Evolutionary conservation across 2,329 filamentous ascomycete genomes (phyloP), one percentile per base, ranked within the genome.

Genomic region (Beauveria asiatica): DNA sequence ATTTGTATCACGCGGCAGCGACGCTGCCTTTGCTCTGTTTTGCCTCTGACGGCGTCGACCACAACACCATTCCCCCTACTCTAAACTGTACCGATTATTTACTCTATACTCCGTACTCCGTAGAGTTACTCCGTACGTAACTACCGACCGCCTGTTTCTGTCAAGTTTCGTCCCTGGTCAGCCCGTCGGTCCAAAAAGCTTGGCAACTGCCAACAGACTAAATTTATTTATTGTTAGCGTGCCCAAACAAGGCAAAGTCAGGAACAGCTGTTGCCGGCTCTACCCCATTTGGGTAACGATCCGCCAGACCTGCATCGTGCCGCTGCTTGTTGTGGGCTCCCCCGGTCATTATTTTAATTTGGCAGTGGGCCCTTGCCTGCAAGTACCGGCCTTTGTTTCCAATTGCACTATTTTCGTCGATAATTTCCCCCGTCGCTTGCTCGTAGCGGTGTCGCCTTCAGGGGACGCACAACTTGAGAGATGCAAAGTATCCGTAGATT

Each of bases 201-300:
- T 33, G 30, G 30, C 30, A 41, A 17, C 5, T 33, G 30, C 10
- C 30, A 41, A 17, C 5, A 46, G 30, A 27, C 41, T 23, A 23
- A 23, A 23, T 23, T 23, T 17, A 41, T 25, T 57, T 17, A 41
- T 25, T 57, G 55, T 30, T 57, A 57, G 55, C 45, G 44, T 44
- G 33, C 56, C 48, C 10, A 33, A 51, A 58, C 25, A 25, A 33
- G 56, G 56, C n/a, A 19, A 59, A 58, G 53, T 21, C 58, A 46
- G 51, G 33, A 62, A 50, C 45, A 62, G 48, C 59, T 63, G 39
- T 62, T 61, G 55, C 44, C 52, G 55, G 48, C 45, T 17, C 19
- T 61, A 17, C 23, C 58, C 56, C 39, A 56, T 62, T 59, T 59
- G 25, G 45, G 56, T 33, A 58, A 49, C 23, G 56, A 58, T 58